Conservation (phyloP, 257 asterid species). For the Nemophila menziesii region DNA sequence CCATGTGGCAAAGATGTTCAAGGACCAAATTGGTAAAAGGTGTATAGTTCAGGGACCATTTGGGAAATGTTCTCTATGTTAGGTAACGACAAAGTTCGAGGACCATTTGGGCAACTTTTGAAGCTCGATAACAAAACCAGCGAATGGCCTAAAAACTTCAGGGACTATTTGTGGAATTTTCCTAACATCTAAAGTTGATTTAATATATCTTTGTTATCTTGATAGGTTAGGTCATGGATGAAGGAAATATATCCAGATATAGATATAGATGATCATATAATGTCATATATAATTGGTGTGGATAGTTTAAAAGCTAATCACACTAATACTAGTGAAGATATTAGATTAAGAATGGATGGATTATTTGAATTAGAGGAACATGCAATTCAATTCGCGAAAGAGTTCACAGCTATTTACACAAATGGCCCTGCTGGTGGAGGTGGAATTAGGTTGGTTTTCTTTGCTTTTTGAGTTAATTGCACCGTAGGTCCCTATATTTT, state of each 20-base stretch:
- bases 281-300: constrained; percentile 76
- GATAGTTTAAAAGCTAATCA: constrained; percentile 65
- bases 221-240: constrained; percentile 89
- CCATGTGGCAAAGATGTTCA: no score
- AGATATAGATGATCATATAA: constrained; percentile 25
- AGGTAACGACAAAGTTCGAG: no score
- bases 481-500: no score
- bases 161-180: no score
- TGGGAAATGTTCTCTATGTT: no score
- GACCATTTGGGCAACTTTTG: no score
- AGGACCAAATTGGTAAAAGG: no score
- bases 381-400: constrained; percentile 60
- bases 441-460: constrained; percentile 54
- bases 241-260: constrained; percentile 64
- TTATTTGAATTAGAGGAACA: constrained; percentile 76
- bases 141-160: no score
- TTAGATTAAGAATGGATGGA: constrained; percentile 89
- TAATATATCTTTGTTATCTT: not conserved
- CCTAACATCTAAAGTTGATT: no score
- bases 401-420: constrained; percentile 86
- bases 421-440: constrained; percentile 99
- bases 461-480: no score
- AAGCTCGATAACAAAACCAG: no score
- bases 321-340: constrained; percentile 33
- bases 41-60: no score